Conservation (phyloP, 1,284 basidiomycete species). For the Irpex sp. region DNA sequence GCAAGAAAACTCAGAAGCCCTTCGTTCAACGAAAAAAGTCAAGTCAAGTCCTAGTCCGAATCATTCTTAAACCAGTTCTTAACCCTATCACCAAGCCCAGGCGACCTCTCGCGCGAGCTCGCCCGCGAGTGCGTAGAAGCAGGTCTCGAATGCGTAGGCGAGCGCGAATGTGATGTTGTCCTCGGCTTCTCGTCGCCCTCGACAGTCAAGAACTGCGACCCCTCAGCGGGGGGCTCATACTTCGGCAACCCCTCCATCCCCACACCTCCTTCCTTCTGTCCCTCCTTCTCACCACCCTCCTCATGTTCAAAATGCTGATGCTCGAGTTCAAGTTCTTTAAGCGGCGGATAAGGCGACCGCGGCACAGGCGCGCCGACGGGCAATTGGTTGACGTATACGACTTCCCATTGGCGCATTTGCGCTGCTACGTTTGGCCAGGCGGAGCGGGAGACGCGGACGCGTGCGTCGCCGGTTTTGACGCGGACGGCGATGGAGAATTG, state of each 20-base stretch:
- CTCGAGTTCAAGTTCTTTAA: background rate
- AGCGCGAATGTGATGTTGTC: background rate
- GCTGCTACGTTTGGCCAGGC: background rate
- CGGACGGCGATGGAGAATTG: background rate
- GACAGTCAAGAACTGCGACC: background rate
- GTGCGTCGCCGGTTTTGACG: background rate
- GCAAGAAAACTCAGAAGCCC: background rate
- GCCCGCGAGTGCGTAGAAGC: background rate
- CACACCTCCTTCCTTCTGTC: background rate
- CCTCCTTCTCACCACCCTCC: background rate
- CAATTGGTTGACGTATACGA: background rate
- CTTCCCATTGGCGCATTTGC: background rate
- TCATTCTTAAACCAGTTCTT: background rate
- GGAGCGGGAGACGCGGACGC: background rate
- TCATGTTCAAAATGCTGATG: background rate
- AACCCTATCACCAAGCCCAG: background rate
- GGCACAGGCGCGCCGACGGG: background rate
- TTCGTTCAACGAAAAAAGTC: too few relatives aligned
- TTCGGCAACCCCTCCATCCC: too few relatives aligned
- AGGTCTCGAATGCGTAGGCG: background rate
- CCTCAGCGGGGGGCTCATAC: background rate
- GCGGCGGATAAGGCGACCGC: background rate
- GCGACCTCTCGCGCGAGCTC: background rate
- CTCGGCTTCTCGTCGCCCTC: background rate
- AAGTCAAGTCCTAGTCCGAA: background rate